Evolutionary conservation across 2,329 filamentous ascomycete genomes (phyloP).

Genomic region (Chaetomium globosum): DNA sequence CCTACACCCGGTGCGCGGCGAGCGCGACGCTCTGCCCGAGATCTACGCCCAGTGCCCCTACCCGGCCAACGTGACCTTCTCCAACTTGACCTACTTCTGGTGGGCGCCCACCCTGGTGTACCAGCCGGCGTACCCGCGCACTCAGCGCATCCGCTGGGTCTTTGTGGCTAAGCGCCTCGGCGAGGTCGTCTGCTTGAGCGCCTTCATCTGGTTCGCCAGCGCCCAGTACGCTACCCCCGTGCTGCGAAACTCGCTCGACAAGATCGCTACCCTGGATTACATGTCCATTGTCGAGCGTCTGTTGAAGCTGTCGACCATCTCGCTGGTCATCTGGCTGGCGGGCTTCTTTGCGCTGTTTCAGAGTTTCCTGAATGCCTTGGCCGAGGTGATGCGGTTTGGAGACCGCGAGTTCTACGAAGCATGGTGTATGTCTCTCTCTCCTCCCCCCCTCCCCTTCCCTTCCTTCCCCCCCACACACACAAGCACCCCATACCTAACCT

Average conservation of each 20-base stretch:
- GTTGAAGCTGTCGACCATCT: constrained; percentile 94
- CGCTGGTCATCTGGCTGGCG: constrained; percentile 92
- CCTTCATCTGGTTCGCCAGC: constrained; percentile 93
- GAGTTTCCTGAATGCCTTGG: constrained; percentile 84
- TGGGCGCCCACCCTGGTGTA: constrained; percentile 96
- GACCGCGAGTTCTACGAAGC: constrained; percentile 95
- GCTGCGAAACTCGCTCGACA: constrained; percentile 84
- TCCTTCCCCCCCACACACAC: neutral
- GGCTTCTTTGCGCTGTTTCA: constrained; percentile 98
- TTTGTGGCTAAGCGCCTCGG: constrained; percentile 82
- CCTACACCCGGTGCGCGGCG: constrained; percentile 70
- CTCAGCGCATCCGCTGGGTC: constrained; percentile 76
- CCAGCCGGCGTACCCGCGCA: constrained; percentile 92
- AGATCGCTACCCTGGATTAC: constrained; percentile 78
- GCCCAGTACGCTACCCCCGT: constrained; percentile 94
- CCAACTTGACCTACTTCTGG: constrained; percentile 94
- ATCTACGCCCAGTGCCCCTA: constrained; percentile 85
- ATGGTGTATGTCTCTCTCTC: constrained; percentile 65
- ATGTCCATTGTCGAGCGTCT: constrained; percentile 83
- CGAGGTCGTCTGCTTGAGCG: constrained; percentile 75
- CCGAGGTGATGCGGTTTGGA: constrained; percentile 85
- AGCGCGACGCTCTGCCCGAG: constrained; percentile 72
- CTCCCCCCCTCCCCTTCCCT: neutral
- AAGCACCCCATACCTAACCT: neutral
- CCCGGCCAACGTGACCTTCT: constrained; percentile 83